Evolutionary conservation across 2,329 filamentous ascomycete genomes (phyloP), one percentile per base, ranked within the genome.

Genomic region (Raffaelea arxii): DNA sequence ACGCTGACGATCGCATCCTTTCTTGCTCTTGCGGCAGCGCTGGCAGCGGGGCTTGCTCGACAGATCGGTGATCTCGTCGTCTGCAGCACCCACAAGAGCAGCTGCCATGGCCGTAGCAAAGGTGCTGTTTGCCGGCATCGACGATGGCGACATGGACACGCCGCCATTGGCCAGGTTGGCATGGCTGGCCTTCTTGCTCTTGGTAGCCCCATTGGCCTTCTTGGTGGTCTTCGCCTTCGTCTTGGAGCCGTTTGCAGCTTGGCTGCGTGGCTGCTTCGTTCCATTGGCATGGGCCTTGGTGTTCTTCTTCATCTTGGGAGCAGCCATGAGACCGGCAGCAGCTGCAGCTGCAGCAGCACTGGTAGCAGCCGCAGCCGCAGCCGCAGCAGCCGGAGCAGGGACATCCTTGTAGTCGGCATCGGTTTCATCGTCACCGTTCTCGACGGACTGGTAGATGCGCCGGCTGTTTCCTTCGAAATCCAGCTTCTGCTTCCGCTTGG

Each of bases 11-110:
- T 98, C 92, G 62, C 92, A 98, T 12, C 92, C 92, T 69, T 98
- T 98, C 75, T 98, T 98, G 70, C 91, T 97, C 78, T 98, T 98
- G 59, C 92, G 85, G 74, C 92, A 98, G 49, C 92, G 85, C 65
- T 98, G 92, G 72, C 92, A 98, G 52, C 92, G 89, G 47, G 92
- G 92, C 68, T 97, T 96, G 54, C 85, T 90, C 1, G 91, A 96
- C 19, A 97, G 70, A 57, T 98, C 91, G 3, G 90, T 92, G 42
- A 95, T 72, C 48, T 96, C 90, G 54, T 96, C 90, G 54, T 95
- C 87, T 54, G 89, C 87, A 71, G 41, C 43, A 2, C 46, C 42
- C 7, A 44, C 46, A 14, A 39, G 25, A 9, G 42, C 48, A 16
- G 48, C 41, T 4, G 43, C 44, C 19, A 37, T 22, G 16, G 25